Evolutionary conservation across 495 filamentous ascomycete species (phyloP), one percentile per base, ranked within the genome.

Genomic region (Penicillium bovifimosum): DNA sequence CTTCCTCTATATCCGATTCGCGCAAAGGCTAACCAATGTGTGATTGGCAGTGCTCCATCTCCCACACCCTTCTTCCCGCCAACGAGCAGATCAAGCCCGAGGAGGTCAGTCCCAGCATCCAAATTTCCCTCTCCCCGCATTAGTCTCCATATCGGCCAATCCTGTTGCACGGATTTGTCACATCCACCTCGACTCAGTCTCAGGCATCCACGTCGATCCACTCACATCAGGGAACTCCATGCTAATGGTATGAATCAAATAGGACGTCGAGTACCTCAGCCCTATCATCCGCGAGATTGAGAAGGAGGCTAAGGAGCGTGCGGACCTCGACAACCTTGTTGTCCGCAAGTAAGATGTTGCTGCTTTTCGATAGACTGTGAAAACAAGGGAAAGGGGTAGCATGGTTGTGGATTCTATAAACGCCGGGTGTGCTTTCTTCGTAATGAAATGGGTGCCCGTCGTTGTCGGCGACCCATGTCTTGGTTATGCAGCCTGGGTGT

Each of bases 11-110:
- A 16, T 16, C 9, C 26, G 40, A 31, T 32, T 18, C n/a, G 17
- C 51, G 26, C 32, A 54, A 47, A 42, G 16, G 26, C 65, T 73
- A 68, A 76, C 38, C 13, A 40, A 35, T 34, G 14, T 45, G 64
- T 59, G 44, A 56, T 55, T 47, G 54, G 60, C 65, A 88, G 86
- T 86, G 80, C 76, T 91, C 87, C 13, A 71, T 92, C 45, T 75
- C 84, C n/a, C 91, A 96, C 71, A 87, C 88, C 66, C 74, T 96
- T 42, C 83, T 96, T 24, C 90, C 91, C 57, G 80, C 83, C 72
- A 67, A 78, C 52, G 83, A 96, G 73, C 88, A 89, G 80, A 95
- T 83, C 47, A 89, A 86, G 74, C 75, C 82, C 4, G 75, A 82
- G 41, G 82, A 88, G 65, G 86, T 90, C 74, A 60, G 80, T 63